Conservation (phyloP, 192 early-diverging fungal species). For the Glomus cerebriforme region DNA sequence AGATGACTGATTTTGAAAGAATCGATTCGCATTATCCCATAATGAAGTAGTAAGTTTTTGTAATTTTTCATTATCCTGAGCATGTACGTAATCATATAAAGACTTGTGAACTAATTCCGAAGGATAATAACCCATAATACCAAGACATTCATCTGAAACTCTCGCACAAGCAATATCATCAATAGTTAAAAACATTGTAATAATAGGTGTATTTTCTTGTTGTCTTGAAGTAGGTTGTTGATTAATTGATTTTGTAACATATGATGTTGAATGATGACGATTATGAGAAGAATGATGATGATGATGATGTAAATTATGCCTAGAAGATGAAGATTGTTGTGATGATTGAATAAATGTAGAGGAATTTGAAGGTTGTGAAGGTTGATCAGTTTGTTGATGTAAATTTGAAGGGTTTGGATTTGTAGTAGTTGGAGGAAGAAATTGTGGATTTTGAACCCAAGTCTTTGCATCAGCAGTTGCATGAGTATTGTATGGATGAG, state of each 20-base stretch:
- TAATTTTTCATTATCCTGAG: not conserved
- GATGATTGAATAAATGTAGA: not conserved
- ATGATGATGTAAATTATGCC: not conserved
- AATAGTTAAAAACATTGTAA: constrained; percentile 54
- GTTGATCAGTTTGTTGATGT: constrained; percentile 33
- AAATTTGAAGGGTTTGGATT: not conserved
- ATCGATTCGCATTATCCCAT: constrained; percentile 3
- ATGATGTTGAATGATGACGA: constrained; percentile 23
- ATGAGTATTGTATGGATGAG: constrained; percentile 37
- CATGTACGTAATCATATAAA: constrained; percentile 26
- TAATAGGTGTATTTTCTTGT: constrained; percentile 34
- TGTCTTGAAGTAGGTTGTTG: constrained; percentile 18
- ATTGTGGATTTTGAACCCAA: constrained; percentile 21
- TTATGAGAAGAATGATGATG: constrained; percentile 28
- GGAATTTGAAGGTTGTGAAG: constrained; percentile 24
- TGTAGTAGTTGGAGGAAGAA: not conserved
- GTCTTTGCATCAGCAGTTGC: constrained; percentile 32
- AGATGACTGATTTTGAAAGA: constrained; percentile 22
- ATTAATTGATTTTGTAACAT: constrained; percentile 14
- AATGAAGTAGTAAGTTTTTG: constrained; percentile 10
- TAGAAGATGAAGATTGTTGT: constrained; percentile 18
- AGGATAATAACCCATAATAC: constrained; percentile 56
- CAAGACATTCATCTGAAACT: constrained; percentile 53
- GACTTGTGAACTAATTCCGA: constrained; percentile 56
- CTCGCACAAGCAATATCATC: constrained; percentile 50